These are phyloP conservation scores for Suillus cothurnatus DNA, from an alignment of 768 basidiomycete species.

Conservation along the genomic window DNA sequence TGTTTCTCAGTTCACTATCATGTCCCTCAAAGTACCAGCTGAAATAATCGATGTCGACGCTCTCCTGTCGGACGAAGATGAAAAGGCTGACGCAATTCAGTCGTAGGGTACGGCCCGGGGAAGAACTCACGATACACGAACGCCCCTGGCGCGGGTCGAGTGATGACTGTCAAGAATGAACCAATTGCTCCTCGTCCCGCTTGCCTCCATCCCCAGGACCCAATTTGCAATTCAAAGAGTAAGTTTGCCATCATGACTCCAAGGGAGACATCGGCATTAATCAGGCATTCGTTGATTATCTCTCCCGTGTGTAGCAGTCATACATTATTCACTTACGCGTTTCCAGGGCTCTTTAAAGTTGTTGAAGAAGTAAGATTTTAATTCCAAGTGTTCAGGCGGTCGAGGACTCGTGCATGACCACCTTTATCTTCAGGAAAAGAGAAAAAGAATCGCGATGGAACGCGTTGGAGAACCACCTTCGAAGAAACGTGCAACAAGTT, in stretches of 20 bases:
- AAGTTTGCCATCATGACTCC: too few species aligned
- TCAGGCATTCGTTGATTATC: too few species aligned
- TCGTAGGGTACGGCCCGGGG: slow-evolving; percentile 16
- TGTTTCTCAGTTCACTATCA: not conserved
- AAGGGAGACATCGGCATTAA: too few species aligned
- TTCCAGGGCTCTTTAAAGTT: too few species aligned
- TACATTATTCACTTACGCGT: too few species aligned
- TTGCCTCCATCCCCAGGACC: not conserved
- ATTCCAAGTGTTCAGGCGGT: too few species aligned
- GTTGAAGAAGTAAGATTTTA: too few species aligned
- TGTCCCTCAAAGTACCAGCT: not conserved
- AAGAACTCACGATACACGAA: slow-evolving; percentile 9
- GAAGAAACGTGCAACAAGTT: slow-evolving; percentile 25
- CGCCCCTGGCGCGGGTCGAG: slow-evolving; percentile 13
- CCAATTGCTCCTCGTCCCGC: slow-evolving; percentile 12
- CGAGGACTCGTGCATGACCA: too few species aligned
- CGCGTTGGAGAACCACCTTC: slow-evolving; percentile 10
- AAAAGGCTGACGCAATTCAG: slow-evolving; percentile 14
- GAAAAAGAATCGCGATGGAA: slow-evolving; percentile 14
- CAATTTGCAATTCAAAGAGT: too few species aligned
- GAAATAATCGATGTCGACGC: slow-evolving; percentile 32
- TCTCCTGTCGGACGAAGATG: not conserved
- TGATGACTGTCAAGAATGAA: slow-evolving; percentile 17
- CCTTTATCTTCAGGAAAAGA: slow-evolving; percentile 26
- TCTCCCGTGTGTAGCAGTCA: too few species aligned